Evolutionary conservation across 305 asterid species (phyloP).

Genomic region (Nicotiana rustica): DNA sequence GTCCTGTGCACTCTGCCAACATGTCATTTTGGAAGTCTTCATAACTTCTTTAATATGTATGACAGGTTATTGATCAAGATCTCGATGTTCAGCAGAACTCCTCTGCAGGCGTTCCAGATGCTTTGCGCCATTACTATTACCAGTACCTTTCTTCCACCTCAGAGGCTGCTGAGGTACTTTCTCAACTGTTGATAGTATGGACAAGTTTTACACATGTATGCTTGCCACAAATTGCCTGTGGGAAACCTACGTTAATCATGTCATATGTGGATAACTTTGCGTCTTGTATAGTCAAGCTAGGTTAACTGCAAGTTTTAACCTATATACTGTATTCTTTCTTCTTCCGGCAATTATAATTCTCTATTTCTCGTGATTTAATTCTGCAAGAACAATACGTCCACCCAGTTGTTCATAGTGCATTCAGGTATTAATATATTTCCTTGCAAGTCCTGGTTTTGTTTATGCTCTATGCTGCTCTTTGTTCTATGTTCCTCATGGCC

Average conservation of each 20-base stretch:
- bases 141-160: constrained; percentile 86
- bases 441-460: constrained; percentile 27
- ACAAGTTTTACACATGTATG: constrained; percentile 6
- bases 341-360: constrained; percentile 19
- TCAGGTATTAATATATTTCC: constrained; percentile 7
- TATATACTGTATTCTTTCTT: not conserved
- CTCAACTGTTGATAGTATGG: constrained; percentile 29
- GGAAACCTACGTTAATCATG: constrained; percentile 5
- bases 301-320: not conserved
- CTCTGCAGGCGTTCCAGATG: constrained; percentile 88
- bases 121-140: constrained; percentile 94
- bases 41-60: constrained; percentile 25
- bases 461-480: constrained; percentile 4
- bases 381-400: not conserved
- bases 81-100: constrained; percentile 86
- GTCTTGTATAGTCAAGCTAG: not conserved
- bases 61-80: constrained; percentile 91
- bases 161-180: constrained; percentile 91
- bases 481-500: not conserved
- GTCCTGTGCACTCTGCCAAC: not conserved
- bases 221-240: not conserved
- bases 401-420: constrained; percentile 6
- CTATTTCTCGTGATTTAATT: not conserved
- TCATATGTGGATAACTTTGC: constrained; percentile 14
- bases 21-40: constrained; percentile 21